Percentiles rank a stretch among this genome's conserved stretches.
phyloP scores from a whole-genome alignment of 176 grass and related monocot species.

The Tillandsia fasciculata region DNA sequence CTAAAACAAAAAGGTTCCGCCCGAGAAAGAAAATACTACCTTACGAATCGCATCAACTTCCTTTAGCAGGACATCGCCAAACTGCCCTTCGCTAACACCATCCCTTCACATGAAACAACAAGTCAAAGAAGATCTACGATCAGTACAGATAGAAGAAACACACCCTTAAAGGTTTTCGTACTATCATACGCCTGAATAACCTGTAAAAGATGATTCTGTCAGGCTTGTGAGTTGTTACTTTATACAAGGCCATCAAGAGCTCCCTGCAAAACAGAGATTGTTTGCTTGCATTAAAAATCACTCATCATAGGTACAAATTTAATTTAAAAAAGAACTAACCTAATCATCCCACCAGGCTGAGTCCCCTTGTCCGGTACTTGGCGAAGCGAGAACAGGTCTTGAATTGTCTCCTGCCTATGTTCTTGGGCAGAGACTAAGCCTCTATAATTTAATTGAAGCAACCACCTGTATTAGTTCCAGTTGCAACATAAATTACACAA shows the following conservation, averaged over 20 bases:
- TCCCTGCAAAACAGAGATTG: constrained; percentile 36
- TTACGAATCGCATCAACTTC: constrained; percentile 72
- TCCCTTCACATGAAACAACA: constrained; percentile 34
- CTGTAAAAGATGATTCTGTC: constrained; percentile 82
- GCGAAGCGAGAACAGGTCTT: constrained; percentile 41
- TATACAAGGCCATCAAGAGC: constrained; percentile 32
- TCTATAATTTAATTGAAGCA: constrained; percentile 61
- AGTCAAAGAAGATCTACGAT: too few species aligned
- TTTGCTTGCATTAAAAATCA: not conserved
- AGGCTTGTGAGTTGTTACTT: constrained; percentile 19
- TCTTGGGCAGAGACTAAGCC: constrained; percentile 63
- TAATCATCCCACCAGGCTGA: constrained; percentile 46
- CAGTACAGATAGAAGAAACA: too few species aligned
- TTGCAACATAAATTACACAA: too few species aligned
- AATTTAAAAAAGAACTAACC: constrained; percentile 22
- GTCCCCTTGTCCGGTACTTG: constrained; percentile 29
- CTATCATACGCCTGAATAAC: constrained; percentile 11
- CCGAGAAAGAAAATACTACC: constrained; percentile 19
- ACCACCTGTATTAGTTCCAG: constrained; percentile 39
- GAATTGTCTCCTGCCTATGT: constrained; percentile 58
- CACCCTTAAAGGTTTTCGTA: not conserved
- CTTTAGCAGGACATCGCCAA: constrained; percentile 42
- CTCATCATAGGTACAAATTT: not conserved
- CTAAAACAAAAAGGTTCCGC: not conserved
- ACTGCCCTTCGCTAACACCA: constrained; percentile 81